Evolutionary conservation across 169 alveolate genomes (phyloP).

Genomic region (Plasmodium vinckei): DNA sequence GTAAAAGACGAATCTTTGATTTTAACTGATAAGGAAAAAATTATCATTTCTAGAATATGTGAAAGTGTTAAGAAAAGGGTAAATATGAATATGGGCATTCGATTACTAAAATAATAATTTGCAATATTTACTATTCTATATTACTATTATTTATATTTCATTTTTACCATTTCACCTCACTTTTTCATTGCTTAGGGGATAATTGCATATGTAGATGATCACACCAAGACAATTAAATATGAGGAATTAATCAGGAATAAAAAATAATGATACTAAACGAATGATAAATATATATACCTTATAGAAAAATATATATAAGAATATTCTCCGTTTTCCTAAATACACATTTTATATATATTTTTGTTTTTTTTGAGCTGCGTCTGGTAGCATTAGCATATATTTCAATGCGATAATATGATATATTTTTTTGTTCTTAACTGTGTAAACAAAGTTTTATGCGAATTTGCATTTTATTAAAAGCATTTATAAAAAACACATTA

Average conservation of each 20-base stretch:
- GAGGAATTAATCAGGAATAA: conserved; percentile 41
- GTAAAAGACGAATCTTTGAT: conserved; percentile 39
- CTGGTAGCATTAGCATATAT: no score
- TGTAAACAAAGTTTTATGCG: no score
- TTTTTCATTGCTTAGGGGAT: conserved; percentile 39
- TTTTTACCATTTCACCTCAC: neutral
- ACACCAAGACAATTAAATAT: conserved; percentile 19
- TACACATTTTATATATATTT: no score
- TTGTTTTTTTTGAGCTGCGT: no score
- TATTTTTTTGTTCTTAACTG: no score
- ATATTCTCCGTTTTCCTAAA: no score
- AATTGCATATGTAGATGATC: conserved; percentile 58
- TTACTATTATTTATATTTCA: conserved; percentile 1
- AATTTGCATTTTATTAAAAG: no score
- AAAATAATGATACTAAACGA: neutral
- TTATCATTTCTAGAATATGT: conserved; percentile 58
- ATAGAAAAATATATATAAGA: no score
- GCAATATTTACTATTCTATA: neutral
- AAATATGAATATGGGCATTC: neutral
- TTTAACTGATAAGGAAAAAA: conserved; percentile 65
- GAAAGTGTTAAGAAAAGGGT: conserved; percentile 74
- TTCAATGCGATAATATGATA: no score
- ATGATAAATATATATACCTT: no score
- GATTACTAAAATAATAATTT: no score
- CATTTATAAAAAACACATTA: no score